Base-by-base conservation (phyloP, 164 flowering plant genomes). In the Macadamia tetraphylla region DNA sequence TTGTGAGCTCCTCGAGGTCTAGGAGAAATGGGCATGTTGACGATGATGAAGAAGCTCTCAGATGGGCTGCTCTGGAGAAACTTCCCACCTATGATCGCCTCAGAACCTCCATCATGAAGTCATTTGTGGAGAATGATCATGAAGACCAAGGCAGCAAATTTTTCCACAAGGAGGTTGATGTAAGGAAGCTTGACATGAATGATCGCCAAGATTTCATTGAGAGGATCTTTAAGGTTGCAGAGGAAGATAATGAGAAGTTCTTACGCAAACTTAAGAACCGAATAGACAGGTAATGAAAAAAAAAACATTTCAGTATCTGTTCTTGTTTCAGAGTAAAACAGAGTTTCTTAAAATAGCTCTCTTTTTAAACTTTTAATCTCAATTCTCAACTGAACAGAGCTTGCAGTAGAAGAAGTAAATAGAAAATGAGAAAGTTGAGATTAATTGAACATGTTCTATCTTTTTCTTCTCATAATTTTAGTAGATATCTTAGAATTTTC, bases 41-140 rank as follows among this genome's bases (percentile, higher is more conserved):
- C 18, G 92, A 88, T 11, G 98, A 94, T 55, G 98, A 94, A 70
- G 96, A 91, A 58, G 96, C 94, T 1, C 80, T 94, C 6, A 78
- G 70, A 71, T 94, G 97, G 97, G 97, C 97, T 1, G 97, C 96
- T 3, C 64, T 94, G 14, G 97, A 94, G 81, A 94, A 79, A 46
- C 64, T 94, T 23, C 98, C 99, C 0, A 94, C 99, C 0, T 92
- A 92, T 60, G 88, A 88, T 58, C 77, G 98, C 18, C 67, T 95
- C 53, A 78, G 99, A 49, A 95, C 92, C 6, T 81, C 89, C 10
- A 84, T 95, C 67, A 73, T 95, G 44, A 73, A 88, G 51, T 81
- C 90, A 5, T 86, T 76, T 65, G 55, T 58, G 29, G 89, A 87
- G 1, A 69, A 51, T 51, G 76, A 77, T 48, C 58, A 65, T 23